Evolutionary conservation across 1,284 basidiomycete genomes (phyloP).

Genomic region (Porodaedalea pini): DNA sequence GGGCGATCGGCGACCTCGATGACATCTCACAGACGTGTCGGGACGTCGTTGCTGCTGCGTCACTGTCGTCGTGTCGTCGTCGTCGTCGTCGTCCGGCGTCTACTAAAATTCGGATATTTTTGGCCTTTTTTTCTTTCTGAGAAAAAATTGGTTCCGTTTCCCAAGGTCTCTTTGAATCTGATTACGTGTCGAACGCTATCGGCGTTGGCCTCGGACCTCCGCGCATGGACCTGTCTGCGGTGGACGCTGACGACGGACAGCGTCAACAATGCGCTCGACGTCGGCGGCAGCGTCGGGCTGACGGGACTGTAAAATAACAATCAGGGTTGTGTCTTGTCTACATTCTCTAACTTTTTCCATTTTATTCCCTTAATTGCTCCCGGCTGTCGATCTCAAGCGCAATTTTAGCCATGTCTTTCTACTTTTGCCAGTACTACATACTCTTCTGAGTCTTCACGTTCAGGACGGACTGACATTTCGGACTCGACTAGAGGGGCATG

Average conservation of each 20-base stretch:
- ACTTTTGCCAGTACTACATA: no score
- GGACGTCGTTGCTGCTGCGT: neutral
- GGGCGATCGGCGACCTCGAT: constrained; percentile 22
- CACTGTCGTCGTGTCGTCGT: no score
- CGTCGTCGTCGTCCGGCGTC: neutral
- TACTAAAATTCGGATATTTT: no score
- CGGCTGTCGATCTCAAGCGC: neutral
- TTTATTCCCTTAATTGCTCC: neutral
- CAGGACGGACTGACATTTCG: no score
- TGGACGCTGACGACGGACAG: no score
- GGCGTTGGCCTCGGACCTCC: no score
- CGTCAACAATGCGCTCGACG: neutral
- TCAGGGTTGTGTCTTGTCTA: neutral
- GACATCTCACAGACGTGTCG: no score
- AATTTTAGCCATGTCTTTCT: no score
- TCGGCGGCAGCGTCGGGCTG: neutral
- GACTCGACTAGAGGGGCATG: no score
- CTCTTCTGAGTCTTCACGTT: neutral
- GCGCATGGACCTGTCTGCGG: no score
- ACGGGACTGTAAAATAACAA: neutral
- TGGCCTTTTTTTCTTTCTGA: neutral
- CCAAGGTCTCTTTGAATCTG: constrained; percentile 5
- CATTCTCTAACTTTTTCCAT: neutral
- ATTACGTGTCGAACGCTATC: neutral
- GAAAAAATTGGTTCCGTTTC: constrained; percentile 15